These are phyloP conservation scores for Geoglossum glabrum DNA, from an alignment of 495 filamentous ascomycete species.

Conservation along the genomic window DNA sequence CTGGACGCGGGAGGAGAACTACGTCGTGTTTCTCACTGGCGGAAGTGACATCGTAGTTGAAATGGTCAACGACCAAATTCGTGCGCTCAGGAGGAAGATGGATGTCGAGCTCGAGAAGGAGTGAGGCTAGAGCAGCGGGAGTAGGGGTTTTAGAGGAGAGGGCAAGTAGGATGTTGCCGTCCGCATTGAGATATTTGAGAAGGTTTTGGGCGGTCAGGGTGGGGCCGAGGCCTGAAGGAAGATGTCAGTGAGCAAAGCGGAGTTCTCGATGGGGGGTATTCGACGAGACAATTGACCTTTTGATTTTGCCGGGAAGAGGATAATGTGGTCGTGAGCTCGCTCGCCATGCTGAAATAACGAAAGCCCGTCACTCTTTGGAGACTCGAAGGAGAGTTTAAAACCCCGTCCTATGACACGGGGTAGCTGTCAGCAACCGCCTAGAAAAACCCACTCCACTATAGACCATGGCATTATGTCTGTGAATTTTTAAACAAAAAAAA, in stretches of 20 bases:
- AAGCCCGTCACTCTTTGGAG: slow-evolving; percentile 67
- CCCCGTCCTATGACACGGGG: slow-evolving; percentile 47
- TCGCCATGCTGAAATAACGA: slow-evolving; percentile 75
- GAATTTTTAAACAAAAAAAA: no score
- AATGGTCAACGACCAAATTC: slow-evolving; percentile 77
- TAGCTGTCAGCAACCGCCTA: slow-evolving; percentile 7
- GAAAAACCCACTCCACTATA: background rate
- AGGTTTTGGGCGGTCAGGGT: slow-evolving; percentile 67
- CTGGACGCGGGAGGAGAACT: slow-evolving; percentile 48
- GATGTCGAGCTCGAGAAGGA: slow-evolving; percentile 83
- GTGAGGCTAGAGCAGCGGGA: slow-evolving; percentile 58
- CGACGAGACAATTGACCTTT: slow-evolving; percentile 42
- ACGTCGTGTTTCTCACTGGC: slow-evolving; percentile 75
- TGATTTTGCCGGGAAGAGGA: slow-evolving; percentile 69
- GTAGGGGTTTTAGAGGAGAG: slow-evolving; percentile 55
- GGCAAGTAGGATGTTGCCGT: slow-evolving; percentile 83
- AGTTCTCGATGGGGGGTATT: background rate
- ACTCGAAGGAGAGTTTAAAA: slow-evolving; percentile 59
- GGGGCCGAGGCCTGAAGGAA: slow-evolving; percentile 53
- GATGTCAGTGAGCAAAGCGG: slow-evolving; percentile 15
- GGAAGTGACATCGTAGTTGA: slow-evolving; percentile 66
- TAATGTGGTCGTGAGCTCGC: slow-evolving; percentile 70
- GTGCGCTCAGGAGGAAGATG: slow-evolving; percentile 70
- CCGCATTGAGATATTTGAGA: slow-evolving; percentile 73
- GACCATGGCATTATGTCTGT: background rate